These are phyloP conservation scores for Astrothelium subdiscretum DNA, from an alignment of 495 filamentous ascomycete species.

Conservation along the genomic window DNA sequence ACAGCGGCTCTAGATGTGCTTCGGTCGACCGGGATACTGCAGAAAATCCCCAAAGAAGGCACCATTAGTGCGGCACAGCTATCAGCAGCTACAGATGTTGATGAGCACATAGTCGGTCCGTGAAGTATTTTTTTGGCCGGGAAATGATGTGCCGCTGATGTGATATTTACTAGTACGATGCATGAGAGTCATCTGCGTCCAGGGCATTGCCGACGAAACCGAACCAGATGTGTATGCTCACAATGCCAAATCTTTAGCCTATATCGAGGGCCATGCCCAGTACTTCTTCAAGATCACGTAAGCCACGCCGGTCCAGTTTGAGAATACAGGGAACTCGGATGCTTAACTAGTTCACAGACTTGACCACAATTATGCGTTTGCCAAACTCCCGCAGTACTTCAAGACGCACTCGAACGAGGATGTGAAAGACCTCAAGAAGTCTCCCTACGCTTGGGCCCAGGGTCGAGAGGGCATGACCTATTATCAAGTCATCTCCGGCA, in stretches of 20 bases:
- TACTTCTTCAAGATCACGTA: slow-evolving; percentile 7
- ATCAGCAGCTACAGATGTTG: slow-evolving; percentile 15
- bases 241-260: slow-evolving; percentile 17
- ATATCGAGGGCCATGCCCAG: slow-evolving; percentile 1
- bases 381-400: slow-evolving; percentile 23
- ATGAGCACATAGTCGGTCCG: slow-evolving; percentile 17
- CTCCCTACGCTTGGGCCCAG: slow-evolving; percentile 22
- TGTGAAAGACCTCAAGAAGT: slow-evolving; percentile 21
- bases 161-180: neutral
- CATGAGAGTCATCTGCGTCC: slow-evolving; percentile 17
- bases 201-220: slow-evolving; percentile 21
- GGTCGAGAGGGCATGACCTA: slow-evolving; percentile 23
- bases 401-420: slow-evolving; percentile 20
- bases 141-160: slow-evolving; percentile 6
- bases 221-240: slow-evolving; percentile 19
- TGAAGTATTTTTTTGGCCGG: neutral
- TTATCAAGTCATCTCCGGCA: slow-evolving; percentile 19
- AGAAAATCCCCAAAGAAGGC: slow-evolving; percentile 18
- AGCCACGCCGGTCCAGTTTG: neutral
- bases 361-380: slow-evolving; percentile 14
- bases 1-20: slow-evolving; percentile 19
- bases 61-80: slow-evolving; percentile 19
- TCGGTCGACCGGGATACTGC: slow-evolving; percentile 14
- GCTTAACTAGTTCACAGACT: slow-evolving; percentile 1
- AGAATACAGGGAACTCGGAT: neutral